Conservation (phyloP, 2,329 filamentous ascomycete species). For the Magnaporthales sp. region DNA sequence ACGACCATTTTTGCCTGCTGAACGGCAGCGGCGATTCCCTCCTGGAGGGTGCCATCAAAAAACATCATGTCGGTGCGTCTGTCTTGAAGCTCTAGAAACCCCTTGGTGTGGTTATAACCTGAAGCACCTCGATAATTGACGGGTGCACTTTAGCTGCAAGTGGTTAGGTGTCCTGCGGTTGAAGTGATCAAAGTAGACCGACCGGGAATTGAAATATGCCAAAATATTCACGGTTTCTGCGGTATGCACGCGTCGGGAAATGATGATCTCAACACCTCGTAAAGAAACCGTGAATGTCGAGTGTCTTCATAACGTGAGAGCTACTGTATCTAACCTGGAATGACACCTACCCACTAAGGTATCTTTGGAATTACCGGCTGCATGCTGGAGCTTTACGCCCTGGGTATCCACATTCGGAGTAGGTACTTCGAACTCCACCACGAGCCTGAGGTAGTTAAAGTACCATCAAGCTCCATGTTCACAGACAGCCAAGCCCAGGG, state of each 20-base stretch:
- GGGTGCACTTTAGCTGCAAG: not conserved
- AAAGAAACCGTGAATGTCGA: not conserved
- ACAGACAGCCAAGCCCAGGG: too few species aligned
- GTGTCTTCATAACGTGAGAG: not conserved
- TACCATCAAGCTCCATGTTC: not conserved
- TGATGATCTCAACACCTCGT: not conserved
- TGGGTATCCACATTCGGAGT: not conserved
- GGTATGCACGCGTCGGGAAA: not conserved
- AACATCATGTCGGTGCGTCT: conserved; percentile 51
- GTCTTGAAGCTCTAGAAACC: not conserved
- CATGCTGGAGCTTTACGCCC: not conserved
- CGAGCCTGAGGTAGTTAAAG: not conserved
- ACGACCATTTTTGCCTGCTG: conserved; percentile 68
- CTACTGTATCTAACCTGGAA: not conserved
- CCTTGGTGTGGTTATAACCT: not conserved
- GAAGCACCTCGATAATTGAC: not conserved
- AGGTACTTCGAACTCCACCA: not conserved
- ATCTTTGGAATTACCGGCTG: not conserved
- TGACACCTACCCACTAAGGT: not conserved
- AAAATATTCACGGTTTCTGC: too few species aligned
- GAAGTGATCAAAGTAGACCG: not conserved
- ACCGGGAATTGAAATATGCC: not conserved
- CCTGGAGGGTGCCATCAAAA: conserved; percentile 69
- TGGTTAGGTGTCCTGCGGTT: not conserved
- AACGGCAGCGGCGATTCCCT: conserved; percentile 70